Conservation (phyloP, 306 rosid species). For the Quercus bicolor region DNA sequence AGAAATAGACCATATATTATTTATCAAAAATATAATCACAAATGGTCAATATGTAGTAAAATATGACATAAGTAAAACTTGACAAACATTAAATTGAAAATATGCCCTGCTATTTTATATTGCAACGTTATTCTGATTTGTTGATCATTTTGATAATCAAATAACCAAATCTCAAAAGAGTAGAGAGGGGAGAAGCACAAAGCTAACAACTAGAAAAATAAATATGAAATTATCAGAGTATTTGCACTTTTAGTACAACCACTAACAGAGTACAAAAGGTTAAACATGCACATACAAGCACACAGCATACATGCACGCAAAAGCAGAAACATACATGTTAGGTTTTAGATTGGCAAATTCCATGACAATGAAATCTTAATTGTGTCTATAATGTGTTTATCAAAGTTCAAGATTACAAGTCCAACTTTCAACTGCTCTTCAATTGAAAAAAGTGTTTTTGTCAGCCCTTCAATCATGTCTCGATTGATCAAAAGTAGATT, state of each 20-base stretch:
- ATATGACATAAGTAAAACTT: background rate
- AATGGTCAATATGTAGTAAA: background rate
- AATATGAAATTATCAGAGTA: background rate
- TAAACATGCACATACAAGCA: background rate
- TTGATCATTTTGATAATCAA: background rate
- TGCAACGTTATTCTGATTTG: background rate
- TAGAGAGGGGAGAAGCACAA: background rate
- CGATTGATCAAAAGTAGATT: too few species aligned
- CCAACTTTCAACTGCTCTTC: too few species aligned
- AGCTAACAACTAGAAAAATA: background rate
- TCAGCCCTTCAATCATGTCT: too few species aligned
- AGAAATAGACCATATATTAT: background rate
- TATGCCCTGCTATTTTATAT: background rate
- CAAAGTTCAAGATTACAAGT: too few species aligned
- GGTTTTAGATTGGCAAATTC: too few species aligned
- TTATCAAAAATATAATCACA: background rate
- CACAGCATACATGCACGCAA: background rate
- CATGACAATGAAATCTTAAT: too few species aligned
- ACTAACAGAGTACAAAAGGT: background rate
- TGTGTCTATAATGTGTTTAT: too few species aligned
- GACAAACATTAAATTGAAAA: background rate
- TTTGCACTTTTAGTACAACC: background rate
- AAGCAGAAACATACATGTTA: background rate
- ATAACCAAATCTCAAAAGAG: background rate
- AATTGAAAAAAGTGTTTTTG: too few species aligned